Evolutionary conservation across 768 basidiomycete species (phyloP).

Genomic region (Phaffia tasmanica): DNA sequence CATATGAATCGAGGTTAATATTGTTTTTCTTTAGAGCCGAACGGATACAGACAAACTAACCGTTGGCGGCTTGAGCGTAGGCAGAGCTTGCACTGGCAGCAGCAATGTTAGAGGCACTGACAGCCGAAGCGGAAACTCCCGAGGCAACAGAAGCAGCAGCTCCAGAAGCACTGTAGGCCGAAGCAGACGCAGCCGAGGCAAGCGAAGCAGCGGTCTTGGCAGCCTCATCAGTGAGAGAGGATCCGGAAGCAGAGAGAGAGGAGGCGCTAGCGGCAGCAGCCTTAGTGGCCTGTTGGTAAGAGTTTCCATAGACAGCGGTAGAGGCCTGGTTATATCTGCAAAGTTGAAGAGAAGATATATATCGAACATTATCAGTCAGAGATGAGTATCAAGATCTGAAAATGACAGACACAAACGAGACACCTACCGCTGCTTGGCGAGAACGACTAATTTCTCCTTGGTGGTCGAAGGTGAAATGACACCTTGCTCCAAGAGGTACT

Average conservation of each 20-base stretch:
- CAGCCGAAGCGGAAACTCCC: constrained; percentile 32
- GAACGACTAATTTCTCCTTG: constrained; percentile 63
- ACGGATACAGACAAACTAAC: no score
- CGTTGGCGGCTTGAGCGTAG: constrained; percentile 15
- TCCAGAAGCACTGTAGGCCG: constrained; percentile 32
- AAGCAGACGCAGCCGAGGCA: constrained; percentile 26
- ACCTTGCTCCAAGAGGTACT: constrained; percentile 77
- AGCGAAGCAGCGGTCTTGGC: constrained; percentile 16
- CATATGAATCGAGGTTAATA: no score
- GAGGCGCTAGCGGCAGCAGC: constrained; percentile 29
- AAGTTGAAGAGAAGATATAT: constrained; percentile 25
- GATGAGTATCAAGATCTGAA: not conserved
- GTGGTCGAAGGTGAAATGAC: constrained; percentile 69
- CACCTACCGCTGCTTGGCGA: constrained; percentile 54
- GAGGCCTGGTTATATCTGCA: constrained; percentile 37
- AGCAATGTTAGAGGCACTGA: not conserved
- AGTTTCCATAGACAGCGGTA: constrained; percentile 44
- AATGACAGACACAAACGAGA: constrained; percentile 15
- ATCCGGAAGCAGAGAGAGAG: constrained; percentile 38
- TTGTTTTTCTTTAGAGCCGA: no score
- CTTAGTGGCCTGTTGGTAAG: constrained; percentile 39
- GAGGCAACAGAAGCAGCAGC: constrained; percentile 47
- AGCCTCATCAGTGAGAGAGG: constrained; percentile 30
- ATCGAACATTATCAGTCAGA: not conserved
- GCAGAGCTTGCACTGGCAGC: not conserved